Evolutionary conservation across 495 filamentous ascomycete genomes (phyloP).

Genomic region (Tuber indicum): DNA sequence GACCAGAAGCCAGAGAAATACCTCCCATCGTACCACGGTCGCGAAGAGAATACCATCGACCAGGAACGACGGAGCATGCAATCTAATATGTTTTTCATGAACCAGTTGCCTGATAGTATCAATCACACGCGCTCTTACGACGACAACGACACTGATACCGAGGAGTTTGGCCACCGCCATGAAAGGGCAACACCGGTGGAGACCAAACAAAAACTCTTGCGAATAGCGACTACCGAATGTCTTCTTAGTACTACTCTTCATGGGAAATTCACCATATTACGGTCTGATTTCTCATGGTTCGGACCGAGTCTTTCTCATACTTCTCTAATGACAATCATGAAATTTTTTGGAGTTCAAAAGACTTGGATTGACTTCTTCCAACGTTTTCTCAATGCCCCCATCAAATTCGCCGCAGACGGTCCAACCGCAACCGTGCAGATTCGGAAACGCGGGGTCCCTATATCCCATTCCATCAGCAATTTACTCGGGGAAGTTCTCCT

Average conservation of each 20-base stretch:
- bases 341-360: slow-evolving; percentile 56
- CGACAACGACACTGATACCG: neutral
- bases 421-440: slow-evolving; percentile 43
- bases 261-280: slow-evolving; percentile 55
- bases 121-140: slow-evolving; percentile 34
- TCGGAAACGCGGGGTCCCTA: slow-evolving; percentile 55
- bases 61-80: slow-evolving; percentile 40
- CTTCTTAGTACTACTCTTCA: slow-evolving; percentile 54
- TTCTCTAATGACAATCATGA: slow-evolving; percentile 52
- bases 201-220: slow-evolving; percentile 56
- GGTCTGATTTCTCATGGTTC: slow-evolving; percentile 58
- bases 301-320: slow-evolving; percentile 57
- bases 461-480: slow-evolving; percentile 55
- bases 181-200: slow-evolving; percentile 47
- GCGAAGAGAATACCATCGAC: neutral
- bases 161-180: neutral
- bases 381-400: slow-evolving; percentile 54
- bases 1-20: slow-evolving; percentile 39
- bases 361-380: slow-evolving; percentile 59
- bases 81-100: slow-evolving; percentile 46
- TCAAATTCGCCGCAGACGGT: slow-evolving; percentile 55
- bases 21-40: neutral
- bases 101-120: slow-evolving; percentile 54
- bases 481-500: slow-evolving; percentile 57
- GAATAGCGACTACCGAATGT: slow-evolving; percentile 57